Evolutionary conservation across 768 basidiomycete genomes (phyloP).

Genomic region (Kwoniella newhampshirensis): DNA sequence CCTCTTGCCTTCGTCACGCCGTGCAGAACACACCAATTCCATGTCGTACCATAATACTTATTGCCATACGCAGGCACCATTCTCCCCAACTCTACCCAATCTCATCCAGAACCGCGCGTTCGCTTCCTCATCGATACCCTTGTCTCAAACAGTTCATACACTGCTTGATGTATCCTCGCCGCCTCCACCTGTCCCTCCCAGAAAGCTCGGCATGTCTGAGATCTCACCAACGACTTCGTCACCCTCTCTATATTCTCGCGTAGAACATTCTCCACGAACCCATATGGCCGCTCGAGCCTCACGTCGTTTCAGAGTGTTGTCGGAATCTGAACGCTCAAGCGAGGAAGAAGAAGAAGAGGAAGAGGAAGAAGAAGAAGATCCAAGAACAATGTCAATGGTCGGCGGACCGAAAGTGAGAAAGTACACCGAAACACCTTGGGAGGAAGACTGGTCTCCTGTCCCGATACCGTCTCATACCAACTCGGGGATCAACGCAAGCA

Average conservation of each 20-base stretch:
- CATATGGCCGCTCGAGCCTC: conserved; percentile 3
- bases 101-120: conserved; percentile 14
- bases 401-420: conserved; percentile 24
- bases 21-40: too few relatives aligned
- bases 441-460: conserved; percentile 12
- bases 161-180: conserved; percentile 5
- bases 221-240: conserved; percentile 25
- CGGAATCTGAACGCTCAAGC: conserved; percentile 4
- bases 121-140: conserved; percentile 10
- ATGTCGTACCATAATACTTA: not conserved
- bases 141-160: conserved; percentile 10
- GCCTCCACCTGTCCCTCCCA: conserved; percentile 11
- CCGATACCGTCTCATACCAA: not conserved
- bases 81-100: conserved; percentile 9
- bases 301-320: conserved; percentile 8
- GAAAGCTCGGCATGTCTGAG: conserved; percentile 2
- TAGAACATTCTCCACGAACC: conserved; percentile 9
- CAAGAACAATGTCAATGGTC: conserved; percentile 24
- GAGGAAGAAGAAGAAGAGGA: conserved; percentile 3
- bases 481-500: not conserved
- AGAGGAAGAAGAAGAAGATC: conserved; percentile 21
- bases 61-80: not conserved
- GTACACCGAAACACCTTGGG: conserved; percentile 23
- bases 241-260: conserved; percentile 29
- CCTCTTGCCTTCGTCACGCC: too few relatives aligned